A percentile compares a stretch with the other conserved stretches of the same genome.
phyloP scores from a whole-genome alignment of 352 stramenopile species.

The Saprolegnia diclina region DNA sequence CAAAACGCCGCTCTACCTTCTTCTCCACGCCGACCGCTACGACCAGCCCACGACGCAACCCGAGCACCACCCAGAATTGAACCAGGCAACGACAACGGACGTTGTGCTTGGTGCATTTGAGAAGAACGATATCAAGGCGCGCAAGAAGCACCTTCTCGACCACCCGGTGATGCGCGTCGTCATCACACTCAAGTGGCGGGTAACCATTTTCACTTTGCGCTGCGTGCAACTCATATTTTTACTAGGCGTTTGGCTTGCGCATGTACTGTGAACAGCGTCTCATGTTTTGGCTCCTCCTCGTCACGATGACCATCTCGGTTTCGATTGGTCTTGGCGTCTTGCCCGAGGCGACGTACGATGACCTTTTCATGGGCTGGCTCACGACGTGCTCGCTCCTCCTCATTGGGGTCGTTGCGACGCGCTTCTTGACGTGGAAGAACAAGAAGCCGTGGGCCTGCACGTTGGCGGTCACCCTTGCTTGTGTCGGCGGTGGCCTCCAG shows the following conservation, averaged over 20 bases:
- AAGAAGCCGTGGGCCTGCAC: too few relatives aligned
- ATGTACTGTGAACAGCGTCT: conserved; percentile 20
- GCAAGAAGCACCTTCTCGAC: conserved; percentile 15
- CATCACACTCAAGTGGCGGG: conserved; percentile 18
- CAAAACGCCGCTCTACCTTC: too few relatives aligned
- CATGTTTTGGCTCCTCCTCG: neutral
- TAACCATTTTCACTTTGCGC: neutral
- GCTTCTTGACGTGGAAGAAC: too few relatives aligned
- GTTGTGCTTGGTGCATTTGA: too few relatives aligned
- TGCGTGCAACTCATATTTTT: neutral
- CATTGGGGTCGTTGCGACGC: too few relatives aligned
- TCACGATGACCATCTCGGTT: too few relatives aligned
- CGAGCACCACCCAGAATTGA: neutral
- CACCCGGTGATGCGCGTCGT: conserved; percentile 11
- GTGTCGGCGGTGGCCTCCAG: neutral
- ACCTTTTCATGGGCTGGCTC: too few relatives aligned
- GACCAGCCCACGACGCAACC: too few relatives aligned
- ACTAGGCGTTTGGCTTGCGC: conserved; percentile 18
- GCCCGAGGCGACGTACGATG: too few relatives aligned
- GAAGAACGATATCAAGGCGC: neutral
- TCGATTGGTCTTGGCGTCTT: too few relatives aligned
- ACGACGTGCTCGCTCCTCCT: too few relatives aligned
- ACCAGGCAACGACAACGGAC: neutral
- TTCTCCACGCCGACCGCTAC: too few relatives aligned
- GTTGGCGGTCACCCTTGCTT: neutral